Base-by-base conservation (phyloP, 495 filamentous ascomycete species). In the Schizothecium vesticola region DNA sequence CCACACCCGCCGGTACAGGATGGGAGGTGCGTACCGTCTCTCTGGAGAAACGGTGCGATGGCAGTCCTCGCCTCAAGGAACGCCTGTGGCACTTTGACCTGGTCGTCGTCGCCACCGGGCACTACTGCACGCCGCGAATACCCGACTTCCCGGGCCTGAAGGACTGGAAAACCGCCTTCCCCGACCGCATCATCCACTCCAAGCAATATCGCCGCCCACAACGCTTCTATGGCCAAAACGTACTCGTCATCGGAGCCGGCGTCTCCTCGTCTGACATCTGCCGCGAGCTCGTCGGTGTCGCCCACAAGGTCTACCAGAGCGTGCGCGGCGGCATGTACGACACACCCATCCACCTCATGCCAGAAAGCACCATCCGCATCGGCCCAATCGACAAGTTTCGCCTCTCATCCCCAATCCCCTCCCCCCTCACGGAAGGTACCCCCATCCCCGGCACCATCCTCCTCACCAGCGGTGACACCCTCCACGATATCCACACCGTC, bases 211-310 rank as follows among this genome's bases (percentile, higher is more conserved):
- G 87, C 13, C 81, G 73, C 3, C 80, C 88, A 0, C 74, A 82
- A 6, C 72, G 71, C 12, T 86, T 84, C 68, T 63, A 66, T 16
- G 69, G 65, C 6, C 69, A 88, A 79, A 89, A 84, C 59, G 72
- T 89, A 1, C 80, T 90, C 6, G 73, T 89, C 25, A 79, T 90
- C 56, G 88, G 88, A 3, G 87, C 84, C 13, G 85, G 86, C 0
- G 85, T 88, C 1, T 90, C 88, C 0, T 81, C 86, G 1, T 73
- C 81, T 3, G 88, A 90, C 66, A 88, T 90, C 26, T 85, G 87
- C 13, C 79, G 81, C 19, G 87, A 89, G 71, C 77, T 87, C 12
- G 81, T 79, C 10, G 74, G 79, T 0, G 70, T 85, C 1, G 84
- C 85, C 0, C 76, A 78, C 6, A 77, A 71, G 2, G 79, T 86